Conservation (phyloP, 148 eudicot genomes). For the Diospyros lotus region DNA sequence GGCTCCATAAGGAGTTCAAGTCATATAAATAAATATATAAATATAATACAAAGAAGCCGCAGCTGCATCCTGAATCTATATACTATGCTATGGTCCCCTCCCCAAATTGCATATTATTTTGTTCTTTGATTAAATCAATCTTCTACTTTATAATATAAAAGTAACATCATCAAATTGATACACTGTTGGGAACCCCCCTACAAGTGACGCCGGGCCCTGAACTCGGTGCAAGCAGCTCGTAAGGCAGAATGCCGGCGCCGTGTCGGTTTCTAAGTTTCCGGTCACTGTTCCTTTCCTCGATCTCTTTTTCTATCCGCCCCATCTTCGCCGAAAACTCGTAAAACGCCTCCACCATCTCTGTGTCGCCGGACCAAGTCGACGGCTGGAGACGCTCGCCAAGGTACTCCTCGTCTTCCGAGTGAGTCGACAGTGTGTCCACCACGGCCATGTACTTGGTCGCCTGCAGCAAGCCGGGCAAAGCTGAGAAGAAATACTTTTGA, state of each 20-base stretch:
- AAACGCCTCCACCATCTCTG: conserved; percentile 64
- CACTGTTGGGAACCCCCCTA: conserved; percentile 97
- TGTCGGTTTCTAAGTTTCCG: conserved; percentile 62
- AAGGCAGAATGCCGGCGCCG: conserved; percentile 89
- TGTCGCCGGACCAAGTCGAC: conserved; percentile 75
- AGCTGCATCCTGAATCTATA: too few relatives aligned
- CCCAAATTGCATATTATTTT: too few relatives aligned
- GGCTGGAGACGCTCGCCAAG: conserved; percentile 71
- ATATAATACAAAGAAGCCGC: too few relatives aligned
- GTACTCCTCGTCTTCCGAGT: conserved; percentile 91
- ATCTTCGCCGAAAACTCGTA: conserved; percentile 70
- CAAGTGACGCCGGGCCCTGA: conserved; percentile 90
- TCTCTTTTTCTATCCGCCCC: conserved; percentile 59
- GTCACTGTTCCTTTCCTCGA: conserved; percentile 60
- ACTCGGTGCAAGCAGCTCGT: conserved; percentile 82
- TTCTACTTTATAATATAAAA: too few relatives aligned
- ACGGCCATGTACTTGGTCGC: conserved; percentile 91
- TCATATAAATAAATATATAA: too few relatives aligned
- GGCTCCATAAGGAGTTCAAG: too few relatives aligned
- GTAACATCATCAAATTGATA: conserved; percentile 84
- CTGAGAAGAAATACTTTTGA: conserved; percentile 55
- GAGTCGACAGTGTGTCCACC: conserved; percentile 84
- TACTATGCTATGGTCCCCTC: too few relatives aligned
- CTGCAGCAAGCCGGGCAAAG: conserved; percentile 72
- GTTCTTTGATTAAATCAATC: too few relatives aligned